Conservation (phyloP, 331 rosid genomes). For the Malus hybrid region DNA sequence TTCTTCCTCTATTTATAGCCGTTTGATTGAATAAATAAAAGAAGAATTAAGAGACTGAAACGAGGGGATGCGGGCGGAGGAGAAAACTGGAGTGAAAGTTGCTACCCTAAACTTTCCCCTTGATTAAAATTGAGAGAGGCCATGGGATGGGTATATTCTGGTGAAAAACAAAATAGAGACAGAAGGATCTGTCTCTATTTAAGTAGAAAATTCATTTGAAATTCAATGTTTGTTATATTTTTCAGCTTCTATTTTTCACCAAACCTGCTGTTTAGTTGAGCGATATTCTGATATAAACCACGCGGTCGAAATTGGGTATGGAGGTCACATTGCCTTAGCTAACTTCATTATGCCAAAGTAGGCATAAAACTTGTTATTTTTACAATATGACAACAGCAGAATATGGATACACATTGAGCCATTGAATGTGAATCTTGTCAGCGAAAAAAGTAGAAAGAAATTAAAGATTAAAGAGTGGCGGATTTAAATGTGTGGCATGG, state of each 20-base stretch:
- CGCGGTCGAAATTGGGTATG: too few relatives aligned
- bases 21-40: too few relatives aligned
- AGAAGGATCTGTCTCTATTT: neutral
- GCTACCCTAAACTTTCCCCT: too few relatives aligned
- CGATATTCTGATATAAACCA: too few relatives aligned
- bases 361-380: too few relatives aligned
- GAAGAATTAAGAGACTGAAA: too few relatives aligned
- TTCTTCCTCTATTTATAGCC: too few relatives aligned
- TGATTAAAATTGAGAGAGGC: neutral
- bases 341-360: too few relatives aligned
- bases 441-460: neutral
- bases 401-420: neutral
- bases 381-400: neutral
- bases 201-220: neutral
- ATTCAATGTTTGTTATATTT: neutral
- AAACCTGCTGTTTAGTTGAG: neutral
- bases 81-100: too few relatives aligned
- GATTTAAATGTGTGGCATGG: neutral
- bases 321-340: too few relatives aligned
- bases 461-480: neutral
- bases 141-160: neutral
- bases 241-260: neutral
- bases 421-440: constrained; percentile 16
- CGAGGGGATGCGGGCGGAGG: too few relatives aligned
- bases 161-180: neutral